These are phyloP conservation scores for Pichia sp. DNA, from an alignment of 1,139 yeast species.

Conservation along the genomic window DNA sequence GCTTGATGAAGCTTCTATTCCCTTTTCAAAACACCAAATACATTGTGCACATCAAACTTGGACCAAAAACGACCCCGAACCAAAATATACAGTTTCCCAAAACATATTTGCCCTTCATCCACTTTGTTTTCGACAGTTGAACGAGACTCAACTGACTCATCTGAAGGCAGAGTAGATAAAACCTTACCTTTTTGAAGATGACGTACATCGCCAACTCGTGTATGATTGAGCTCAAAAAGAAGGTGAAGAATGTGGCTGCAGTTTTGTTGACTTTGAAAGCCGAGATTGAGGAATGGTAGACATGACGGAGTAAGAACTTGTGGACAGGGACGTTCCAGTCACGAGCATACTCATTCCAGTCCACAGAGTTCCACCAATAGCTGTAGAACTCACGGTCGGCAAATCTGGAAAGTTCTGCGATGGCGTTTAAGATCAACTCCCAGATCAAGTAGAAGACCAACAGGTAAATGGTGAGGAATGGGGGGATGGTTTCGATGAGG, in stretches of 20 bases:
- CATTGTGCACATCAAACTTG: slow-evolving; percentile 80
- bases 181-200: slow-evolving; percentile 73
- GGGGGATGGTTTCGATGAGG: slow-evolving; percentile 72
- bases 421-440: slow-evolving; percentile 85
- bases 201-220: slow-evolving; percentile 94
- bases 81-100: slow-evolving; percentile 84
- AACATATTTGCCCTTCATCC: slow-evolving; percentile 50
- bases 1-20: background rate
- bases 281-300: slow-evolving; percentile 85
- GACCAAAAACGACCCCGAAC: slow-evolving; percentile 89
- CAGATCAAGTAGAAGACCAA: slow-evolving; percentile 84
- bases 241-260: slow-evolving; percentile 76
- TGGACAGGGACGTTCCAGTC: slow-evolving; percentile 98
- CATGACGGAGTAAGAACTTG: slow-evolving; percentile 82
- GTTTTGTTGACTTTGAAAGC: slow-evolving; percentile 61
- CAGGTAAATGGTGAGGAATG: slow-evolving; percentile 69
- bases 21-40: slow-evolving; percentile 62
- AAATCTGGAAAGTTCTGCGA: slow-evolving; percentile 81
- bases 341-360: slow-evolving; percentile 92
- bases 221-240: slow-evolving; percentile 71
- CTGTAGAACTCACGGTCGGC: slow-evolving; percentile 93
- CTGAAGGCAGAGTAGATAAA: slow-evolving; percentile 74
- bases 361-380: slow-evolving; percentile 95
- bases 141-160: slow-evolving; percentile 77
- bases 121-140: slow-evolving; percentile 47